Percentiles rank a stretch among this genome's conserved stretches.
Evolutionary conservation across 78 protist species (phyloP).

Genomic region (Chrysochromulina tobinii): DNA sequence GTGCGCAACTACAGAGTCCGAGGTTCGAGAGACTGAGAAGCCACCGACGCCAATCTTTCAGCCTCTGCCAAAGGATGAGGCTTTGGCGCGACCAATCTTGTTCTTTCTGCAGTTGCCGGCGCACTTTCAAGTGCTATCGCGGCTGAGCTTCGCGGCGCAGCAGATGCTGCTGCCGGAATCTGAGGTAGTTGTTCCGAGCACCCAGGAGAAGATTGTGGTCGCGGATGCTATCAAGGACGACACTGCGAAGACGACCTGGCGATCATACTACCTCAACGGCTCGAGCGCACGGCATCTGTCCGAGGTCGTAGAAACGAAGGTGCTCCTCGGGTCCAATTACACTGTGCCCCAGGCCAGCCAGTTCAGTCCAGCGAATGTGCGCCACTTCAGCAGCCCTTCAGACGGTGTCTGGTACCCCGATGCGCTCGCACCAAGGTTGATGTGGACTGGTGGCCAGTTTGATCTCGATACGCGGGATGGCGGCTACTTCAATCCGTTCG

Average conservation of each 20-base stretch:
- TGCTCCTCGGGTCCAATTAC: no score
- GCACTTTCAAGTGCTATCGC: not conserved
- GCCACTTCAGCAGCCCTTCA: not conserved
- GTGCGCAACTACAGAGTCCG: not conserved
- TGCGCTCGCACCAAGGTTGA: not conserved
- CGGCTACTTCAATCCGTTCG: constrained; percentile 17
- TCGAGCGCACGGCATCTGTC: no score
- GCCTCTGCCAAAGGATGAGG: not conserved
- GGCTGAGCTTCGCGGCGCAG: constrained; percentile 13
- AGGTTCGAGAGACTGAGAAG: not conserved
- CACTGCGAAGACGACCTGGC: no score
- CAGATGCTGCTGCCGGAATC: constrained; percentile 3
- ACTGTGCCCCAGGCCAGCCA: no score
- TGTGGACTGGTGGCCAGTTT: not conserved
- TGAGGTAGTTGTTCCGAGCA: no score
- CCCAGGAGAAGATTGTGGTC: no score
- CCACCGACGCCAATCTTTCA: not conserved
- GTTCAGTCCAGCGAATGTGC: not conserved
- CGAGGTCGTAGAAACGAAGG: no score
- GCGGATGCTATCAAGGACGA: no score
- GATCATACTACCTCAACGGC: no score
- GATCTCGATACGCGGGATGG: not conserved
- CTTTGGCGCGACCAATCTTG: not conserved
- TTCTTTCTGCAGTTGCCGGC: not conserved
- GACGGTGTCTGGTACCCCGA: constrained; percentile 15